phyloP scores from a whole-genome alignment of 1,284 basidiomycete species.

The Apiotrichum porosum region DNA sequence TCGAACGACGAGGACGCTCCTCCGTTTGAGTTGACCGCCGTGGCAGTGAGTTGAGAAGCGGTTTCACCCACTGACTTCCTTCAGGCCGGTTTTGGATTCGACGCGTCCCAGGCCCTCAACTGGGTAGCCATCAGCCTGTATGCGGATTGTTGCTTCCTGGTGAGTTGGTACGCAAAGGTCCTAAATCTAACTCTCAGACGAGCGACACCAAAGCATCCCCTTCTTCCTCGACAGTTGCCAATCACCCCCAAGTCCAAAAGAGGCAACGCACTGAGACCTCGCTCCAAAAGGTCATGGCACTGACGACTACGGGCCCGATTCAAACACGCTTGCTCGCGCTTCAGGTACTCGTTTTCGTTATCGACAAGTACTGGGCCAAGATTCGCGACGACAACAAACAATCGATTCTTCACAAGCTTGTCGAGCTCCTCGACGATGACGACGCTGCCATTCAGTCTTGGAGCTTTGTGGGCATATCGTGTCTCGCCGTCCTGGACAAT shows the following conservation, averaged over 20 bases:
- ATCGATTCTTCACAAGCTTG: conserved; percentile 56
- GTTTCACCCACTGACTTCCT: conserved; percentile 1
- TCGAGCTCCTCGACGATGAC: conserved; percentile 61
- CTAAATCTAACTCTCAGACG: no score
- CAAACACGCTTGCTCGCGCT: conserved; percentile 54
- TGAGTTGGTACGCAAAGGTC: no score
- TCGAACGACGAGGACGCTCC: background rate
- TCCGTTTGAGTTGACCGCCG: conserved; percentile 23
- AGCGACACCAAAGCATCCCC: no score
- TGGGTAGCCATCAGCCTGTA: conserved; percentile 82
- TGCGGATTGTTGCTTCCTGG: conserved; percentile 69
- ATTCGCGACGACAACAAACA: conserved; percentile 58
- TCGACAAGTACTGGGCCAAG: conserved; percentile 65
- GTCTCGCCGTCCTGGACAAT: conserved; percentile 33
- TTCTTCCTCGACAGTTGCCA: no score
- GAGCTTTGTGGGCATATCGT: conserved; percentile 71
- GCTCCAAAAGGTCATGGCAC: conserved; percentile 57
- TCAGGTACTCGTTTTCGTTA: conserved; percentile 77
- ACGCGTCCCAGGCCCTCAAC: conserved; percentile 61
- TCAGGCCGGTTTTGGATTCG: conserved; percentile 64
- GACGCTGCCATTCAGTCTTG: conserved; percentile 68
- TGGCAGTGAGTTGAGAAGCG: conserved; percentile 16
- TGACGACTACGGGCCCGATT: conserved; percentile 50
- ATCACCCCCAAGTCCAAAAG: conserved; percentile 42
- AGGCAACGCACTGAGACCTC: conserved; percentile 52